Conservation (phyloP, 306 rosid genomes). For the Mucuna pruriens region DNA sequence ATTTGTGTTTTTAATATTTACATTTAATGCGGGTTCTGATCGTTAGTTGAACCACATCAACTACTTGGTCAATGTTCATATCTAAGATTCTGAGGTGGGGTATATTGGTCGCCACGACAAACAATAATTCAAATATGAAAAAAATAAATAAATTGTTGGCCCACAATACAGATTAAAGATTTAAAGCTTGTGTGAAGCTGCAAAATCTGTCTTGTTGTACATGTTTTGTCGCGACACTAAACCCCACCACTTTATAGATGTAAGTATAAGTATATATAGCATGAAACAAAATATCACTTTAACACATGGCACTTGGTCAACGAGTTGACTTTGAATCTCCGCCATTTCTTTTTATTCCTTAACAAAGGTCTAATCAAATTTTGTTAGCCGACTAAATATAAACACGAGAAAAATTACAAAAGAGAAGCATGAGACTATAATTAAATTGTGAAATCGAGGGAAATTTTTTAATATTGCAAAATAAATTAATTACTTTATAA, state of each 20-base stretch:
- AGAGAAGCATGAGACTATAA: not conserved
- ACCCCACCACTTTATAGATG: not conserved
- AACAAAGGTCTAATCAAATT: not conserved
- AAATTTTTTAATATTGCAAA: not conserved
- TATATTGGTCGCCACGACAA: not conserved
- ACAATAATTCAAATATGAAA: not conserved
- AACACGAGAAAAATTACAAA: not conserved
- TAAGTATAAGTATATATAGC: not conserved
- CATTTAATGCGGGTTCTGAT: not conserved
- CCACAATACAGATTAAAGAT: conserved; percentile 25
- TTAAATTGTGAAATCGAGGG: not conserved
- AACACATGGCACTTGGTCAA: conserved; percentile 22
- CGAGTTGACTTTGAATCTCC: conserved; percentile 9
- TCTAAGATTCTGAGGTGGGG: not conserved
- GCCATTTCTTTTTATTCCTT: not conserved
- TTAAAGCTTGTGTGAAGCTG: conserved; percentile 21
- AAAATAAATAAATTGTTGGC: not conserved
- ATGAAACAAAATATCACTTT: not conserved
- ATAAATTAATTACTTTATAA: not conserved
- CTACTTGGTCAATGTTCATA: conserved; percentile 41
- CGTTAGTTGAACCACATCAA: not conserved
- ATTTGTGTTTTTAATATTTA: not conserved
- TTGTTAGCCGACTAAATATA: not conserved
- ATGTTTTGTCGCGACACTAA: not conserved
- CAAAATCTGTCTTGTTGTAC: conserved; percentile 10